Conservation (phyloP, 495 filamentous ascomycete species). For the Penicillium steckii region DNA sequence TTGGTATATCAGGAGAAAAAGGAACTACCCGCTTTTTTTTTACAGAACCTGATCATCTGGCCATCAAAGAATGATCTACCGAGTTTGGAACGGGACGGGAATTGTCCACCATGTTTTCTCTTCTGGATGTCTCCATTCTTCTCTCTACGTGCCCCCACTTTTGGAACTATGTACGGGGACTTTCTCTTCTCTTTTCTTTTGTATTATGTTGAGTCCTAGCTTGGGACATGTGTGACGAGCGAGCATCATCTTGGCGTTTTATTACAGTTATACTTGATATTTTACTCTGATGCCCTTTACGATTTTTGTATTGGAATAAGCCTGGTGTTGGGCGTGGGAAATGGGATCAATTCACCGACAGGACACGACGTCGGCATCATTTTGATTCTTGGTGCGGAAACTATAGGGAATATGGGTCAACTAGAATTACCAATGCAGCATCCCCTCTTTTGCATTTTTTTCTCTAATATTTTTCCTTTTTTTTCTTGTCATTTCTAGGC, state of each 20-base stretch:
- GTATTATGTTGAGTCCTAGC: conserved; percentile 4
- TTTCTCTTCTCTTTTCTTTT: conserved; percentile 6
- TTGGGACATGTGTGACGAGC: conserved; percentile 17
- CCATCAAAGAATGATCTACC: neutral
- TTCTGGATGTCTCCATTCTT: neutral
- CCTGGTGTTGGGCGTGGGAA: conserved; percentile 9
- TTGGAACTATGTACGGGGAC: neutral
- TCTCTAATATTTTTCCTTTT: too few relatives aligned
- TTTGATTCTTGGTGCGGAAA: neutral
- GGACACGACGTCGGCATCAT: neutral
- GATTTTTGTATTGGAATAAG: conserved; percentile 7
- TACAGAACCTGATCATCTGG: neutral
- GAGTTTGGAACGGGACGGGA: neutral
- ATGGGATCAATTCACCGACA: neutral
- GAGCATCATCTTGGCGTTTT: conserved; percentile 20
- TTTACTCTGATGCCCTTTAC: neutral
- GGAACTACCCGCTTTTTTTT: neutral
- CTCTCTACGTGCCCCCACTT: neutral
- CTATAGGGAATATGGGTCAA: neutral
- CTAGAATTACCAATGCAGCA: neutral
- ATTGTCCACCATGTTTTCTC: conserved; percentile 6
- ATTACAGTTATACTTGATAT: neutral
- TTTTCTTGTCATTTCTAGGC: too few relatives aligned
- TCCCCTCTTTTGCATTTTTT: neutral
- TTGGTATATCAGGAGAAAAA: neutral